phyloP scores from a whole-genome alignment of 2,329 filamentous ascomycete genomes.

The Pestalotiopsis sp. region DNA sequence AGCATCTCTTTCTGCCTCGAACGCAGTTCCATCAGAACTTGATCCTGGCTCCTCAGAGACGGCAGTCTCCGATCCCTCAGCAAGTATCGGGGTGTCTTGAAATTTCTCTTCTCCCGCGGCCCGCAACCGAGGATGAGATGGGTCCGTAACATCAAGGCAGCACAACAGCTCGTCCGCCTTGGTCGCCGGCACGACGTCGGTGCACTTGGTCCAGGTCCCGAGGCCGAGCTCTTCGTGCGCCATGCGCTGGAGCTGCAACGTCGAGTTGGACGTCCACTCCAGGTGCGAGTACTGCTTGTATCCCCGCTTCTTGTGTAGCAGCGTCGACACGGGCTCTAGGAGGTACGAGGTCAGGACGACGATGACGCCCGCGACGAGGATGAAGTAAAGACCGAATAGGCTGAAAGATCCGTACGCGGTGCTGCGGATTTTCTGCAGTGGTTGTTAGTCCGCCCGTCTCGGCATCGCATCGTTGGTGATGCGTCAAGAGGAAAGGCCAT shows the following conservation, averaged over 20 bases:
- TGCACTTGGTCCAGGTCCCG: constrained; percentile 19
- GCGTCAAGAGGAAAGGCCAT: neutral
- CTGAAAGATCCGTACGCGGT: constrained; percentile 27
- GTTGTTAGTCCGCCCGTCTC: neutral
- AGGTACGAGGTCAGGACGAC: constrained; percentile 21
- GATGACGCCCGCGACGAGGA: constrained; percentile 21
- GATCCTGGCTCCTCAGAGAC: neutral
- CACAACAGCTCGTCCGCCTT: neutral
- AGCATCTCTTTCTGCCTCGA: neutral
- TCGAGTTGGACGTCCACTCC: constrained; percentile 27
- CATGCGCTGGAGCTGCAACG: constrained; percentile 29
- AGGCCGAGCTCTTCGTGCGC: constrained; percentile 25
- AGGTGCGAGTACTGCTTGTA: constrained; percentile 22
- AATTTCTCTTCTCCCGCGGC: neutral
- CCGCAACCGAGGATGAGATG: neutral
- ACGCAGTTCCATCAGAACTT: neutral
- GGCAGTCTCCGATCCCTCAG: neutral
- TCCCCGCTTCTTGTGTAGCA: constrained; percentile 15
- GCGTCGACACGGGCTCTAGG: constrained; percentile 17
- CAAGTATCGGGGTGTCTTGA: neutral
- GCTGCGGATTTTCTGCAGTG: constrained; percentile 26
- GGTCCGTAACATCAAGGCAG: neutral
- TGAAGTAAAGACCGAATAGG: constrained; percentile 29
- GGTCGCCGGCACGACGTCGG: constrained; percentile 12
- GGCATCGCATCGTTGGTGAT: too few relatives aligned